These are phyloP conservation scores for Globisporangium nunn DNA, from an alignment of 352 stramenopile genomes.

Conservation along the genomic window DNA sequence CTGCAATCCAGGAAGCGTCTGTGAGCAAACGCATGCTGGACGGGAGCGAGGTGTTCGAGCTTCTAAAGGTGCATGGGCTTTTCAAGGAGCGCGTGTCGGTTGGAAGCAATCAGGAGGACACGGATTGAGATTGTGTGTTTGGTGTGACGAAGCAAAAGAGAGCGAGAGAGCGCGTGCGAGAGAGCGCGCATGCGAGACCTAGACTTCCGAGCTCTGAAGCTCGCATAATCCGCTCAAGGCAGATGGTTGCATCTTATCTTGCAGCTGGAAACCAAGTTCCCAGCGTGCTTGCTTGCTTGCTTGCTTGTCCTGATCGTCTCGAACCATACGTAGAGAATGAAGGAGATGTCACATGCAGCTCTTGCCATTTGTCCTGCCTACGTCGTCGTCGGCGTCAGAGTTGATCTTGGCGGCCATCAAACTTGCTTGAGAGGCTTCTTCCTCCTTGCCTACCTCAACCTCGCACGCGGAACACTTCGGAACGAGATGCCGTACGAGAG, in stretches of 20 bases:
- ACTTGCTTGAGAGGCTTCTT: too few species aligned
- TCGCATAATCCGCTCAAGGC: neutral
- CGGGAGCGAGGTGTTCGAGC: slow-evolving; percentile 37
- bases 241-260: neutral
- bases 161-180: too few species aligned
- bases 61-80: slow-evolving; percentile 33
- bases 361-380: neutral
- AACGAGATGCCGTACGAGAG: slow-evolving; percentile 66
- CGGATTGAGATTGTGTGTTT: neutral
- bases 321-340: neutral
- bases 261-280: neutral
- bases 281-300: too few species aligned
- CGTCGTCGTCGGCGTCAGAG: neutral
- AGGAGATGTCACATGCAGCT: neutral
- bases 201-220: too few species aligned
- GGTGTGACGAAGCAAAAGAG: too few species aligned
- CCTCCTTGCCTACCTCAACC: too few species aligned
- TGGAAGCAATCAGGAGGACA: slow-evolving; percentile 25
- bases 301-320: too few species aligned
- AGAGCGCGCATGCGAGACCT: too few species aligned
- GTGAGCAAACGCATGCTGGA: slow-evolving; percentile 44
- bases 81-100: slow-evolving; percentile 9
- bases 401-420: neutral
- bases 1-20: slow-evolving; percentile 31
- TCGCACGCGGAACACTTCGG: too few species aligned